Conservation (phyloP, 2,329 filamentous ascomycete species). For the Nannizziopsis arthrosporioides region DNA sequence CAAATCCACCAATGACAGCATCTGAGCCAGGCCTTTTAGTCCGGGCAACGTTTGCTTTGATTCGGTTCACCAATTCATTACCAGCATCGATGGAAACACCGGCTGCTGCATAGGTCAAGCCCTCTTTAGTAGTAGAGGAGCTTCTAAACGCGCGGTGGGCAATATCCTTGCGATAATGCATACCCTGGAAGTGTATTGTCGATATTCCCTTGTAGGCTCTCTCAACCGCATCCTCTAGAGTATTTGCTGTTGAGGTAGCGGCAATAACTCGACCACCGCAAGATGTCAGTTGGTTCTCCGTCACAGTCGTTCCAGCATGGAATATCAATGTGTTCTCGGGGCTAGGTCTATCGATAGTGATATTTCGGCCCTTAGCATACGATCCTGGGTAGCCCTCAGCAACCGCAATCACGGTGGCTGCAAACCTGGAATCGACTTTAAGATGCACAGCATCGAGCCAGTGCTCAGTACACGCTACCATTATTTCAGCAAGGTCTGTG, state of each 20-base stretch:
- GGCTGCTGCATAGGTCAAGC: conserved; percentile 79
- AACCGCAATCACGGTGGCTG: conserved; percentile 86
- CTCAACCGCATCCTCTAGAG: conserved; percentile 69
- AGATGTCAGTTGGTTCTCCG: conserved; percentile 55
- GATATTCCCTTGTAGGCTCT: conserved; percentile 78
- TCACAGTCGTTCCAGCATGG: conserved; percentile 73
- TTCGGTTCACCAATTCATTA: conserved; percentile 81
- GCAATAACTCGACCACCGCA: conserved; percentile 87
- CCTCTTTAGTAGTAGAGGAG: conserved; percentile 19
- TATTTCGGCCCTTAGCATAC: conserved; percentile 66
- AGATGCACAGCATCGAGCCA: conserved; percentile 60
- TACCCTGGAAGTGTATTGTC: conserved; percentile 69
- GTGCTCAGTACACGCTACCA: conserved; percentile 71
- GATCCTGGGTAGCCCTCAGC: conserved; percentile 80
- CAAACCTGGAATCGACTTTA: conserved; percentile 57
- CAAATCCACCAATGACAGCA: conserved; percentile 90
- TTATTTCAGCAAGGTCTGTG: conserved; percentile 75
- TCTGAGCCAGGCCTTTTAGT: conserved; percentile 79
- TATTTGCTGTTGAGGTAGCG: conserved; percentile 65
- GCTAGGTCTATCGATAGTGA: conserved; percentile 43
- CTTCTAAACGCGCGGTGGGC: conserved; percentile 53
- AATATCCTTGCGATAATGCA: conserved; percentile 90
- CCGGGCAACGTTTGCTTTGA: conserved; percentile 78
- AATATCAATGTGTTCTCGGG: conserved; percentile 58
- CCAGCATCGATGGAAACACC: conserved; percentile 92